Base-by-base conservation (phyloP, 208 protist species). In the Phytomonas sp. region DNA sequence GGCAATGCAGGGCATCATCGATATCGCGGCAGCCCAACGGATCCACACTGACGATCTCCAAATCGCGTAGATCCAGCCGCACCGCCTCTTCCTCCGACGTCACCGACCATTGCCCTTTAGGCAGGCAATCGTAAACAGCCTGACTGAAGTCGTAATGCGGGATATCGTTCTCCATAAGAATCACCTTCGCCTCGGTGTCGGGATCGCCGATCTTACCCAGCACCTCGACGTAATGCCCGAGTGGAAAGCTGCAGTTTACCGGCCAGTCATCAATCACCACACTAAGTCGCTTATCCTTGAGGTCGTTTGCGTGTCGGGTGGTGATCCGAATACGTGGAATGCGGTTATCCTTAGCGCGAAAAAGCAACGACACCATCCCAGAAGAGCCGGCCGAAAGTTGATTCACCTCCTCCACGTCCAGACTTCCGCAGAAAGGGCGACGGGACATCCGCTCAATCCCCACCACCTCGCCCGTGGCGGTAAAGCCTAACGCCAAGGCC, bases 181-280 rank as follows among this genome's bases (percentile, higher is more conserved):
- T 95, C 3, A 97, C 91, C n/a, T 85, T 86, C 67, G 89, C 89
- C 79, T 98, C 97, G 10, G 93, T 94, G 68, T 98, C 96, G n/a
- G 89, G 85, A 71, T 98, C 92, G 30, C 97, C 95, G 70, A 97
- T 94, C 33, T 84, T 82, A 60, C 98, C 98, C 33, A 99, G 72
- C 23, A 93, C 83, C 62, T 88, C 82, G 8, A 98, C 87, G 73
- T 97, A 97, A 77, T 98, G 96, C 23, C 96, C 97, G 11, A 86
- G 74, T 7, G 98, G 98, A 77, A 97, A 98, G 63, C 79, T 89
- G 63, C 81, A 92, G 74, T 85, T 88, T 29, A 78, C 59, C 4
- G 88, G 76, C 98, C 98, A 99, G 63, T 89, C 81, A 72, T 98
- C 97, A n/a, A 99, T 94, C 29, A 92, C 86, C n/a, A 99, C 94